Evolutionary conservation across 2,329 filamentous ascomycete species (phyloP).

Genomic region (Cryphonectria naterciae): DNA sequence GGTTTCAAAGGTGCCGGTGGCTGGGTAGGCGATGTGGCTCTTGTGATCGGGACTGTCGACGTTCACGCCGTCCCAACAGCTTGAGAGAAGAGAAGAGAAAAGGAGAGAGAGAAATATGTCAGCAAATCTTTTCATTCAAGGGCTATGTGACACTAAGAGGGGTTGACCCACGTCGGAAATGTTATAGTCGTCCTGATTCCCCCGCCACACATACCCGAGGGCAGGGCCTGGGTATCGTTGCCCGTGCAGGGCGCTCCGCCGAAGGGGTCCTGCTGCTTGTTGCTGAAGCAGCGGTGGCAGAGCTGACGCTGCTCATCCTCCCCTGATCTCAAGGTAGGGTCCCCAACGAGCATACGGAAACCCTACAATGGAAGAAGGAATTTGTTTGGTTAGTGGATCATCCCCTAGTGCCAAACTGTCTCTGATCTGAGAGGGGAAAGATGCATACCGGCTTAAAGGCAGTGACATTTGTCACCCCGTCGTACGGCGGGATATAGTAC

Average conservation of each 20-base stretch:
- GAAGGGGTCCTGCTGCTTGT: constrained; percentile 34
- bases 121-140: neutral
- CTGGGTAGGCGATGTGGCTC: constrained; percentile 51
- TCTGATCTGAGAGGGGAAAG: constrained; percentile 4
- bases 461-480: constrained; percentile 40
- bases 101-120: neutral
- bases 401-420: neutral
- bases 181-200: constrained; percentile 48
- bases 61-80: constrained; percentile 59
- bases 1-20: constrained; percentile 36
- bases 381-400: neutral
- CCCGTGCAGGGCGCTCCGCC: constrained; percentile 36
- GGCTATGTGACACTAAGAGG: neutral
- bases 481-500: constrained; percentile 44
- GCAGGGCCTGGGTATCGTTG: constrained; percentile 44
- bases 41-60: constrained; percentile 52
- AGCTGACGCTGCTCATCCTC: constrained; percentile 28
- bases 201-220: constrained; percentile 41
- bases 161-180: constrained; percentile 41
- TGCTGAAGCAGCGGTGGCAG: constrained; percentile 35
- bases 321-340: constrained; percentile 26
- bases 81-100: constrained; percentile 32
- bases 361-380: constrained; percentile 32
- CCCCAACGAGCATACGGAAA: constrained; percentile 42
- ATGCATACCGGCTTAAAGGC: constrained; percentile 43